Percentiles rank a stretch among this genome's conserved stretches.
These are phyloP conservation scores for Microthlaspi erraticum DNA, from an alignment of 345 rosid genomes.

Conservation along the genomic window DNA sequence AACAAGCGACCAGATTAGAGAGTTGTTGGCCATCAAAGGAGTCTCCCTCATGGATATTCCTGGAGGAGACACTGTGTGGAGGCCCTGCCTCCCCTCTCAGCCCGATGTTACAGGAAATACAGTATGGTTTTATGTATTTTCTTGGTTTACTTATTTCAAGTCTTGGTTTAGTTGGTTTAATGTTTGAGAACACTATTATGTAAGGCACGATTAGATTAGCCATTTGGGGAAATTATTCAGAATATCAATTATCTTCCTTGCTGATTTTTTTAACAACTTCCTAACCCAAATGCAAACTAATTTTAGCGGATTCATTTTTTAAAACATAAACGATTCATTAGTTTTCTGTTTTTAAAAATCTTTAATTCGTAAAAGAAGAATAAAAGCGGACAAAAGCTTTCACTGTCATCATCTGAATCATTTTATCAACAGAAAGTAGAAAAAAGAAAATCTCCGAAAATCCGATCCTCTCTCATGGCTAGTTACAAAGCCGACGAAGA, in stretches of 20 bases:
- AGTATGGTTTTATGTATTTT: no score
- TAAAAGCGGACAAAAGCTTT: constrained; percentile 22
- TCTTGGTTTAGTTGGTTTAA: no score
- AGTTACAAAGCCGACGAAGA: constrained; percentile 45
- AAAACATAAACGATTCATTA: not conserved
- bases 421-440: constrained; percentile 8
- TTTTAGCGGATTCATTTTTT: constrained; percentile 10
- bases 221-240: no score
- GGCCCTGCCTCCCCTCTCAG: no score
- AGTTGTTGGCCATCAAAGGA: constrained; percentile 56
- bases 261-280: constrained; percentile 14
- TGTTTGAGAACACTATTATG: no score
- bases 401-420: constrained; percentile 32
- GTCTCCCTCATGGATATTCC: constrained; percentile 68
- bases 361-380: not conserved
- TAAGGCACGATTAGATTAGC: no score
- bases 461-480: constrained; percentile 20
- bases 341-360: not conserved
- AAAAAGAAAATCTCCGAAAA: not conserved
- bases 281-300: not conserved
- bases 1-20: constrained; percentile 65
- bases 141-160: no score
- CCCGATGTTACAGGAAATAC: no score
- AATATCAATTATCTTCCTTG: no score
- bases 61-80: constrained; percentile 52